Evolutionary conservation across 2,329 filamentous ascomycete species (phyloP), one percentile per base, ranked within the genome.

Genomic region (Diaporthe sp.): DNA sequence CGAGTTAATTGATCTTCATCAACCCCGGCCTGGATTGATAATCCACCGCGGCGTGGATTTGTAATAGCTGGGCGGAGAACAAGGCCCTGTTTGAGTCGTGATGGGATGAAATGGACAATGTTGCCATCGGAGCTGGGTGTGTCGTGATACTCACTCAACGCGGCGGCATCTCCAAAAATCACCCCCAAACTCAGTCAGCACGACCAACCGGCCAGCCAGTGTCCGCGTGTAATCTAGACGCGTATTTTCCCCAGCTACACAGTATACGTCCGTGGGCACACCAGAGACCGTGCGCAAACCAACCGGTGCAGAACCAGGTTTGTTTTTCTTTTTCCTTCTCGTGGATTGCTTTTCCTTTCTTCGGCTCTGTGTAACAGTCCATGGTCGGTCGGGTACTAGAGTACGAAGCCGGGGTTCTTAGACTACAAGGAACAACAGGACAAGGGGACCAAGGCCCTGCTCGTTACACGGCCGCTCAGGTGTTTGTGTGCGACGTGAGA

Each of bases 381-480:
- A 22, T 7, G 42, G 22, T 19, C 42, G 17, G 19, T 47, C 7
- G 42, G 19, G 42, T 47, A 47, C 42, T 22, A n/a, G n/a, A n/a
- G n/a, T n/a, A 47, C 58, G 12, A n/a, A 54, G 25, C 52, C 33
- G 28, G 25, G 52, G 6, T 9, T 55, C 10, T 30, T 4, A 19
- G 42, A 47, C 19, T 47, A 55, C 52, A 55, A 55, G 52, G 28
- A 6, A 45, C 42, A 25, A n/a, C n/a, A n/a, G 22, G 12, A 15
- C 22, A 28, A 22, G 55, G 30, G 30, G 19, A 38, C 5, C 35
- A 38, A 5, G 54, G 15, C 30, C 22, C 19, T n/a, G n/a, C 50
- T 40, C 45, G 64, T 68, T 52, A 68, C 64, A 68, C 64, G 10
- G 40, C 54, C 19, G 64, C n/a, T 40, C n/a, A 40, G 64, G 28